A percentile compares a stretch with the other conserved stretches of the same genome.
Conservation (phyloP, 2,329 filamentous ascomycete species). For the Aspergillus latus region DNA sequence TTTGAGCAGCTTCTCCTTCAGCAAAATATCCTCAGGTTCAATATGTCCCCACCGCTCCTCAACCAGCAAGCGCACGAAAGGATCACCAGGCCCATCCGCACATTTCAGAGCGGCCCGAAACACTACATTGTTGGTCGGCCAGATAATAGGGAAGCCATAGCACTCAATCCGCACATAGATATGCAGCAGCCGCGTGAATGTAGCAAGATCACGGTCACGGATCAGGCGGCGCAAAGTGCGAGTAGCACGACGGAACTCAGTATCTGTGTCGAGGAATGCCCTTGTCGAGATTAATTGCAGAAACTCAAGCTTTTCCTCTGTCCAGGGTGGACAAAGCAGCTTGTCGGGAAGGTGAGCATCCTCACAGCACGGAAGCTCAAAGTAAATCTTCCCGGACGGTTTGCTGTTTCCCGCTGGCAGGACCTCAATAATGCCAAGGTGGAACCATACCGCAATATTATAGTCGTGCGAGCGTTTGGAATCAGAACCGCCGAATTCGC, state of each 20-base stretch:
- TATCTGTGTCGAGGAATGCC: constrained; percentile 41
- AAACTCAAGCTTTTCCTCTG: constrained; percentile 39
- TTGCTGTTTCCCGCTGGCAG: constrained; percentile 26
- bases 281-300: constrained; percentile 37
- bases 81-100: constrained; percentile 32
- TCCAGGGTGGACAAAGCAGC: constrained; percentile 41
- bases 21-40: constrained; percentile 20
- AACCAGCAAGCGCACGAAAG: constrained; percentile 35
- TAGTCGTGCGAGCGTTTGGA: constrained; percentile 15
- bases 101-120: constrained; percentile 33
- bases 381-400: constrained; percentile 33
- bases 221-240: constrained; percentile 37
- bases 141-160: constrained; percentile 33
- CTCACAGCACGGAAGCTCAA: constrained; percentile 35
- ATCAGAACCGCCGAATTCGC: not conserved
- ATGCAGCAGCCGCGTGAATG: constrained; percentile 33
- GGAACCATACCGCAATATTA: constrained; percentile 40
- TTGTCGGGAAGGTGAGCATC: constrained; percentile 39
- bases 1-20: constrained; percentile 28
- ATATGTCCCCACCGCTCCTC: constrained; percentile 35
- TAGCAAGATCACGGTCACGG: constrained; percentile 32
- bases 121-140: constrained; percentile 36
- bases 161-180: constrained; percentile 33
- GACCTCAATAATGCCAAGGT: constrained; percentile 39
- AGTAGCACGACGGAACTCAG: constrained; percentile 29